phyloP scores from a whole-genome alignment of 768 basidiomycete species.

The Brasilioporus rufonigricans region DNA sequence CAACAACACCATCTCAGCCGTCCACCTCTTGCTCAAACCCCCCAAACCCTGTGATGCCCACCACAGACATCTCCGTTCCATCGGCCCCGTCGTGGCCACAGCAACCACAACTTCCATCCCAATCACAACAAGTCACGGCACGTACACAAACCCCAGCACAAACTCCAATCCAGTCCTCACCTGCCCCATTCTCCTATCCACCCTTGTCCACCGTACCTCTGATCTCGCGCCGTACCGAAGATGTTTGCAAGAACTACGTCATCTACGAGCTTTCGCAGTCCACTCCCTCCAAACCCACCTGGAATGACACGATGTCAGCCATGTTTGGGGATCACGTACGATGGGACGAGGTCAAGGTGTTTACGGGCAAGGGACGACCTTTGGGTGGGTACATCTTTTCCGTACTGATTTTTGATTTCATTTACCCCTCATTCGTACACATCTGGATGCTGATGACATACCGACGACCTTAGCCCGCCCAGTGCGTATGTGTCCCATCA shows the following conservation, averaged over 20 bases:
- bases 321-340: slow-evolving; percentile 84
- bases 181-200: slow-evolving; percentile 10
- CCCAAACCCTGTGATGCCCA: background rate
- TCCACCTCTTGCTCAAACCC: slow-evolving; percentile 1
- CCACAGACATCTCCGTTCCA: background rate
- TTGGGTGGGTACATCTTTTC: slow-evolving; percentile 42
- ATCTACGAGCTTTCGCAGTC: slow-evolving; percentile 59
- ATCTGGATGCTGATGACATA: background rate
- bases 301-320: slow-evolving; percentile 74
- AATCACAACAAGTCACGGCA: background rate
- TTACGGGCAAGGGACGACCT: slow-evolving; percentile 62
- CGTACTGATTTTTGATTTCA: background rate
- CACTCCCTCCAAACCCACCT: slow-evolving; percentile 47
- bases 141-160: background rate
- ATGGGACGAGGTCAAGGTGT: slow-evolving; percentile 74
- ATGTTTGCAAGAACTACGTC: slow-evolving; percentile 65
- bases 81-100: background rate
- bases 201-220: slow-evolving; percentile 10
- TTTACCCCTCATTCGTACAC: background rate
- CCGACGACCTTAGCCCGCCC: slow-evolving; percentile 49
- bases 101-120: background rate
- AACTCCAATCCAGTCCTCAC: slow-evolving; percentile 1
- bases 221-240: slow-evolving; percentile 41
- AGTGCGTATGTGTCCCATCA: slow-evolving; percentile 68
- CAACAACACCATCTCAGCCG: background rate